These are phyloP conservation scores for Monascus purpureus DNA, from an alignment of 495 filamentous ascomycete species.

Conservation along the genomic window DNA sequence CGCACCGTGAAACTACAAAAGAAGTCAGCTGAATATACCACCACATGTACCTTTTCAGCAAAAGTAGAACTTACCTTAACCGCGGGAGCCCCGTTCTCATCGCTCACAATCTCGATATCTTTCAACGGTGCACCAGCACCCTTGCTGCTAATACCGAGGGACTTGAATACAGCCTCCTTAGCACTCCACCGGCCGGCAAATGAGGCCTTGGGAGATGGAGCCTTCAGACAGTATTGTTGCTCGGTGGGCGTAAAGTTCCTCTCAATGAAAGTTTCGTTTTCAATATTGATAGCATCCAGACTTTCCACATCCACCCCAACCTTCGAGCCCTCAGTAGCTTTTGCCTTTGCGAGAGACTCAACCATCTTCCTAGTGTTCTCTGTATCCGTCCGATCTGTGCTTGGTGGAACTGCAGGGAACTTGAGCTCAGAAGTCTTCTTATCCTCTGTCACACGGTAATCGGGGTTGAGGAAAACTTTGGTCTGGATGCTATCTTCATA, in stretches of 20 bases:
- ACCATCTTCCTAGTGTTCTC: conserved; percentile 62
- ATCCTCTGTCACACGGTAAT: conserved; percentile 70
- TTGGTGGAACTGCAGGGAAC: conserved; percentile 52
- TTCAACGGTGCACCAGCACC: conserved; percentile 81
- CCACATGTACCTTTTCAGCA: not conserved
- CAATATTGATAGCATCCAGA: conserved; percentile 70
- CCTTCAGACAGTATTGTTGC: conserved; percentile 71
- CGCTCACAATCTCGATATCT: conserved; percentile 83
- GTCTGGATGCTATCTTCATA: conserved; percentile 79
- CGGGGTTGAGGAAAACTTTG: conserved; percentile 88
- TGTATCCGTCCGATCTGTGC: conserved; percentile 36
- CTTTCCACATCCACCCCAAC: conserved; percentile 88
- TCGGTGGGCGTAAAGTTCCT: conserved; percentile 84
- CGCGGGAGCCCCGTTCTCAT: conserved; percentile 65
- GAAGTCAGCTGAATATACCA: conserved; percentile 21
- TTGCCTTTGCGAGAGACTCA: conserved; percentile 61
- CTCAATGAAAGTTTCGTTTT: conserved; percentile 86
- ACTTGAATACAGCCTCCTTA: conserved; percentile 98
- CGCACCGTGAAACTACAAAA: conserved; percentile 57
- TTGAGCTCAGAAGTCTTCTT: conserved; percentile 66
- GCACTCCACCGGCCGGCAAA: conserved; percentile 93
- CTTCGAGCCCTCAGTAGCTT: conserved; percentile 59
- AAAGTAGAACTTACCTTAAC: conserved; percentile 56
- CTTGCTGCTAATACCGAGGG: conserved; percentile 71
- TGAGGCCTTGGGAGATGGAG: conserved; percentile 60